Base-by-base conservation (phyloP, 2,329 filamentous ascomycete species). In the Arthrocladium fulminans region DNA sequence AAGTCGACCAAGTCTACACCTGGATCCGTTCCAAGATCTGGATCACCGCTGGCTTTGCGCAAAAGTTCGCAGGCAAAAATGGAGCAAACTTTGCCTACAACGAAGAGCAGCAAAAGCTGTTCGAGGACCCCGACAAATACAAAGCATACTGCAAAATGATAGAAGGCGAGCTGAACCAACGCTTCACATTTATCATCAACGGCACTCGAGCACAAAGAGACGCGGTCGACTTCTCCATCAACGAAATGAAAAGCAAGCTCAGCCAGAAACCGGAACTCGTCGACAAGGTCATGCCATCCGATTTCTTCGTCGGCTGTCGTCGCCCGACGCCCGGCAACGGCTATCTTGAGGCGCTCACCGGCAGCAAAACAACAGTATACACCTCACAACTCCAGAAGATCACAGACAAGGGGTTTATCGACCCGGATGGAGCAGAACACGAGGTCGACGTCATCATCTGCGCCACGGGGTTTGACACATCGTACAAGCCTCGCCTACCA, bases 11-110 rank as follows among this genome's bases (percentile, higher is more conserved):
- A 32, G 24, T 63, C 1, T 56, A 59, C 9, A 63, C 59, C 20
- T 65, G 56, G 46, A 54, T 64, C 24, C 61, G 63, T 2, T 54
- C 41, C 13, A 51, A 60, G 7, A 64, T 59, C 9, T 65, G 62
- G 60, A 50, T 65, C 7, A 56, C 45, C 7, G n/a, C 51, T 29
- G n/a, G 61, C 52, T 48, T 55, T 30, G 53, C 53, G 17, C 53
- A 53, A 30, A 47, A 45, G 5, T 53, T 48, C 41, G 54, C 58
- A 10, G 60, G 59, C 2, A 53, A 48, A 12, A 45, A 55, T 29
- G 54, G 54, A 12, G 43, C 49, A 9, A 57, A 57, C 38, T 57
- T 55, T 35, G 32, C 30, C 24, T 57, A 49, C 47, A 55, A n/a
- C n/a, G n/a, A n/a, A n/a, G n/a, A n/a, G n/a, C n/a, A n/a, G n/a